Conservation (phyloP, 129 eudicot species). For the Pittosporum tobira region DNA sequence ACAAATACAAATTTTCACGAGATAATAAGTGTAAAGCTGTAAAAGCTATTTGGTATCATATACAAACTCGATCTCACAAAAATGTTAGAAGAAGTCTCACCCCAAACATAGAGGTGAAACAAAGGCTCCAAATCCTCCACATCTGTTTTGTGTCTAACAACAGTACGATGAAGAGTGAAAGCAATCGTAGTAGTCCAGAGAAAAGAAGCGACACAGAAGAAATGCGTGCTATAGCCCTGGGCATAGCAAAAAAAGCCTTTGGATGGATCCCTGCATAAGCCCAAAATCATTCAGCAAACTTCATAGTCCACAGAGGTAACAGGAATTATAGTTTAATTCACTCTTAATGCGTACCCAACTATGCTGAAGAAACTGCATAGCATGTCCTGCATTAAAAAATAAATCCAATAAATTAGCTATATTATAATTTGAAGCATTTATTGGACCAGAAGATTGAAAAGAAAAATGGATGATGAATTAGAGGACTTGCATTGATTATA, state of each 20-base stretch:
- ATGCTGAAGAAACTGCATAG: constrained; percentile 94
- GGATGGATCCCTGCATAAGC: constrained; percentile 82
- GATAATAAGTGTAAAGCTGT: no score
- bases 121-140: constrained; percentile 97
- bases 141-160: constrained; percentile 92
- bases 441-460: background rate
- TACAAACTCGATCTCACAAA: background rate
- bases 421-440: constrained; percentile 8
- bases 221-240: constrained; percentile 94
- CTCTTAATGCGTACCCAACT: constrained; percentile 54
- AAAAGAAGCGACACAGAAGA: constrained; percentile 91
- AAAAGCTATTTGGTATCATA: background rate
- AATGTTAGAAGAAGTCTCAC: constrained; percentile 28
- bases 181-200: constrained; percentile 97
- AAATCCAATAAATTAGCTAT: constrained; percentile 14
- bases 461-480: no score
- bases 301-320: constrained; percentile 13
- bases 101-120: constrained; percentile 98
- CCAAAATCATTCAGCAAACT: constrained; percentile 11
- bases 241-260: constrained; percentile 96
- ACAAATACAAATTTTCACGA: background rate
- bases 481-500: background rate
- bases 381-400: constrained; percentile 73
- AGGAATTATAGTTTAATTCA: constrained; percentile 21
- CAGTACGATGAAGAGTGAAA: constrained; percentile 94